Conservation (phyloP, 257 asterid genomes). For the Nicotiana sylvestris region DNA sequence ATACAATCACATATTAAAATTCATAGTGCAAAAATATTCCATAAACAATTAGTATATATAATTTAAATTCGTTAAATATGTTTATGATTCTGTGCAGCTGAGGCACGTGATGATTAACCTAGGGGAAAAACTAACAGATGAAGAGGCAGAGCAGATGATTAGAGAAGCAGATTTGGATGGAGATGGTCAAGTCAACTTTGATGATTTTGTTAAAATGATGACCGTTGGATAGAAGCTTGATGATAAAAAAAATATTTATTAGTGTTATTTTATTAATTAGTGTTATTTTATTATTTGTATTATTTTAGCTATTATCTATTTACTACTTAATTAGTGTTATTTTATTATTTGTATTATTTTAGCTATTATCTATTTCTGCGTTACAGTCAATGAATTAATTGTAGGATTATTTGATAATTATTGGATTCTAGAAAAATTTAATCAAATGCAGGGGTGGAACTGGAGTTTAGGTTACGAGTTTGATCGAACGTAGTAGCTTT, state of each 20-base stretch:
- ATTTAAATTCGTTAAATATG: not conserved
- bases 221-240: constrained; percentile 14
- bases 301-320: not conserved
- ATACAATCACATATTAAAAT: too few species aligned
- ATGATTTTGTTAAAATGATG: constrained; percentile 45
- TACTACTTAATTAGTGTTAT: too few species aligned
- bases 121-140: constrained; percentile 39
- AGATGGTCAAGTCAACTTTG: constrained; percentile 48
- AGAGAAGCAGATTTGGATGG: constrained; percentile 45
- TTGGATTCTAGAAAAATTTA: not conserved
- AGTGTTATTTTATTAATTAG: too few species aligned
- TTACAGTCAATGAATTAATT: not conserved
- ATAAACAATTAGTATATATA: not conserved
- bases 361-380: not conserved
- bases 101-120: constrained; percentile 44
- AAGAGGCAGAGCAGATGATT: constrained; percentile 44
- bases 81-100: constrained; percentile 20
- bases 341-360: too few species aligned
- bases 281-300: not conserved
- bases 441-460: not conserved
- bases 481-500: too few species aligned
- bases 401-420: constrained; percentile 4
- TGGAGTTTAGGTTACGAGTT: too few species aligned
- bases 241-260: not conserved
- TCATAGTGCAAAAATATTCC: too few species aligned